These are phyloP conservation scores for Daldinia sp. DNA, from an alignment of 2,329 filamentous ascomycete genomes.

Conservation along the genomic window DNA sequence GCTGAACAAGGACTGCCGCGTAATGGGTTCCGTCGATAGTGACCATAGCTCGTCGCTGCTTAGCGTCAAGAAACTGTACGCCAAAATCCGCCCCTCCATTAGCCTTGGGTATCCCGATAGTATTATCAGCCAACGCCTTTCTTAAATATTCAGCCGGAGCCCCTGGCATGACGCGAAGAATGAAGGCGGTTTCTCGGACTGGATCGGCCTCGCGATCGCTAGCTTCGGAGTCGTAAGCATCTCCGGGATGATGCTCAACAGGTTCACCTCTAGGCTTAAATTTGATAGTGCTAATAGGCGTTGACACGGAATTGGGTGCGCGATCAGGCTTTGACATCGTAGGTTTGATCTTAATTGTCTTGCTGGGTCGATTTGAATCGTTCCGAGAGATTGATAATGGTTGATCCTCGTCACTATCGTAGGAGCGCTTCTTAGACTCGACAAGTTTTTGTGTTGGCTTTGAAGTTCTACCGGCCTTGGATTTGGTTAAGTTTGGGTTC, in stretches of 20 bases:
- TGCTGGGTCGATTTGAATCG: slow-evolving; percentile 50
- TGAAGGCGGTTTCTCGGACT: slow-evolving; percentile 85
- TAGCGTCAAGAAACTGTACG: slow-evolving; percentile 80
- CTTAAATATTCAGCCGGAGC: slow-evolving; percentile 86
- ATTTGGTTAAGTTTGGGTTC: slow-evolving; percentile 52
- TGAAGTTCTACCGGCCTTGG: slow-evolving; percentile 66
- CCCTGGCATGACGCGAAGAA: slow-evolving; percentile 87
- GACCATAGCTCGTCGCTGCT: slow-evolving; percentile 77
- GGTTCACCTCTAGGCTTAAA: slow-evolving; percentile 73
- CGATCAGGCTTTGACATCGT: slow-evolving; percentile 43
- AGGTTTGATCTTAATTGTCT: slow-evolving; percentile 63
- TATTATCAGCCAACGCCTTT: slow-evolving; percentile 77
- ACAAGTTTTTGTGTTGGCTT: slow-evolving; percentile 67
- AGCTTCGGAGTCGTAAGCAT: slow-evolving; percentile 96
- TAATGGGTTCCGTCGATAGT: slow-evolving; percentile 75
- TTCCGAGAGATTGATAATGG: slow-evolving; percentile 47
- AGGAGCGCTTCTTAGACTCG: slow-evolving; percentile 68
- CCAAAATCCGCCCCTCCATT: slow-evolving; percentile 79
- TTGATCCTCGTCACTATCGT: slow-evolving; percentile 61
- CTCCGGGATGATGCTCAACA: slow-evolving; percentile 76
- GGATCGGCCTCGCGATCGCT: slow-evolving; percentile 90
- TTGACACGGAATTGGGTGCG: slow-evolving; percentile 44
- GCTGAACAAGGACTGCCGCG: slow-evolving; percentile 80
- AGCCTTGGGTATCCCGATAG: slow-evolving; percentile 71
- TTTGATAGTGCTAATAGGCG: slow-evolving; percentile 54